Evolutionary conservation across 768 basidiomycete genomes (phyloP), one percentile per base, ranked within the genome.

Genomic region (Kwoniella sp.): DNA sequence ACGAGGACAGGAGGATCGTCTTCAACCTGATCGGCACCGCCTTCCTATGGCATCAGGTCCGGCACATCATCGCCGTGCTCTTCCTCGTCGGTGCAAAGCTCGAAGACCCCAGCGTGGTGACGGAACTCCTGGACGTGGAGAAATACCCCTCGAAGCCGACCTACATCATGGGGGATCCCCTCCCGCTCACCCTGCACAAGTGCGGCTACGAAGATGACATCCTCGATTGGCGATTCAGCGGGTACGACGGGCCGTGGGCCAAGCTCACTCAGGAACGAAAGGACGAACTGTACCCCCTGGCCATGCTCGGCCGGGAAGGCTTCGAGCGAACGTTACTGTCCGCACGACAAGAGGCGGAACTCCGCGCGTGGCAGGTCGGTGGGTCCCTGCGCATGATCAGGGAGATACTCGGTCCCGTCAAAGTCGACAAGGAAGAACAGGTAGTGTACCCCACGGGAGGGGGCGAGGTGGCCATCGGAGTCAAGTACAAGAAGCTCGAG

Each of bases 41-140:
- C 1, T 95, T 93, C 70, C 78, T 98, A 34, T 96, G 91, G 75
- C 89, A 98, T 74, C 92, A 95, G 78, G 92, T 95, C 12, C 82
- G 92, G 31, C 89, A 92, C 63, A 92, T 95, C 75, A 86, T 95
- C 81, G 88, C 87, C 2, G 71, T 93, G 43, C 79, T 98, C 17
- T 89, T 96, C 73, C 83, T 95, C 42, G 81, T 93, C 45, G 93
- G 91, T 15, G 74, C 85, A 0, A 82, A 86, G 0, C 79, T 90
- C 48, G 93, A 96, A 68, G 66, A 76, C 5, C 85, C 88, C 0
- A 78, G 78, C 17, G 77, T 93, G 51, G 77, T 96, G 12, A 77
- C 81, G 10, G 77, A 83, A 10, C 78, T 98, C 20, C 78, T 95
- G 69, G 87, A 93, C 71, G 81, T 83, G 17, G 80, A 50, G 19